Conservation (phyloP, 768 basidiomycete genomes). For the Termitomyces sp. region DNA sequence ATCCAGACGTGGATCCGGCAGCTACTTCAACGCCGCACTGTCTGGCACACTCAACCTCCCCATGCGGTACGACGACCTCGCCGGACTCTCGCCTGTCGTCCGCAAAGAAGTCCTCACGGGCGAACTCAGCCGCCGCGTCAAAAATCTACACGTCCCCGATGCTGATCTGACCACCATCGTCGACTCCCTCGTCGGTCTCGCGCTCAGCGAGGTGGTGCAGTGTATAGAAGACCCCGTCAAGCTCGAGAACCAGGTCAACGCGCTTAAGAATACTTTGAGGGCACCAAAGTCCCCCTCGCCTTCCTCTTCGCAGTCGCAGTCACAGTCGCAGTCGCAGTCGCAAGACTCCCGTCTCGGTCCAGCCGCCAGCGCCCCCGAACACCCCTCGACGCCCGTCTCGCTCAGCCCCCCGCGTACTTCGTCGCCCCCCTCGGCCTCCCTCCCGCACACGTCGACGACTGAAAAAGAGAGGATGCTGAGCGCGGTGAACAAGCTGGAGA, state of each 20-base stretch:
- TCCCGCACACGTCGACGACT: slow-evolving; percentile 49
- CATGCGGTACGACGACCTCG: slow-evolving; percentile 84
- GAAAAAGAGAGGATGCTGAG: slow-evolving; percentile 72
- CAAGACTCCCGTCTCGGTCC: slow-evolving; percentile 72
- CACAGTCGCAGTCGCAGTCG: no score
- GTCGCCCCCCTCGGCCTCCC: slow-evolving; percentile 70
- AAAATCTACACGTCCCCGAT: slow-evolving; percentile 47
- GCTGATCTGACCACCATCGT: slow-evolving; percentile 62
- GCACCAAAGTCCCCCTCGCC: slow-evolving; percentile 47
- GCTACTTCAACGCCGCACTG: slow-evolving; percentile 84
- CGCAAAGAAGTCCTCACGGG: slow-evolving; percentile 83
- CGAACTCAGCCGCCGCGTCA: slow-evolving; percentile 74
- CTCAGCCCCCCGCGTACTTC: slow-evolving; percentile 77
- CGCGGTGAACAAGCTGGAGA: slow-evolving; percentile 63
- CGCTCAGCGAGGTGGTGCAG: slow-evolving; percentile 72
- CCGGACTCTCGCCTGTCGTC: slow-evolving; percentile 79
- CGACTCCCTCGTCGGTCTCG: slow-evolving; percentile 62
- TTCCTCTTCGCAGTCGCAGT: slow-evolving; percentile 54
- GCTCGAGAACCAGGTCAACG: slow-evolving; percentile 59
- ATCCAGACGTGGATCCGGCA: slow-evolving; percentile 74
- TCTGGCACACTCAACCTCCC: slow-evolving; percentile 75
- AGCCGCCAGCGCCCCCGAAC: slow-evolving; percentile 86
- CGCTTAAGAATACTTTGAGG: slow-evolving; percentile 27
- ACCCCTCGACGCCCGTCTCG: slow-evolving; percentile 82
- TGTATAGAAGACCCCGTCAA: slow-evolving; percentile 67